Evolutionary conservation across 176 grass and related monocot species (phyloP).

Genomic region (Carex scoparia): DNA sequence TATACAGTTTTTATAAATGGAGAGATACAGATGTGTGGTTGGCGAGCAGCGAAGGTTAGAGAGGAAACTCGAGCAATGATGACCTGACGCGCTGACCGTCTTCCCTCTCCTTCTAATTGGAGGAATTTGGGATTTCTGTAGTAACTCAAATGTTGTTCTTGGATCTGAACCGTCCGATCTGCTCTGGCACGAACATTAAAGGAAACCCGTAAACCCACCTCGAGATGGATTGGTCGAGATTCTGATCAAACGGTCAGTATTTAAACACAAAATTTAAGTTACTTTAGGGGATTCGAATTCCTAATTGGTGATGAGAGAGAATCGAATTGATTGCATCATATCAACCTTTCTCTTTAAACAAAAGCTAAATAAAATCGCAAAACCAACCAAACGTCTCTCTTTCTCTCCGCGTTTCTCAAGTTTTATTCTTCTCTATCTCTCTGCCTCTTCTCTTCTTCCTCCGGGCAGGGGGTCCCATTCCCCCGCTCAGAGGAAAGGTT

Average conservation of each 20-base stretch:
- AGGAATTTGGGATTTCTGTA: no score
- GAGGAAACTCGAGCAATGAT: slow-evolving; percentile 1
- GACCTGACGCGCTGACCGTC: not conserved
- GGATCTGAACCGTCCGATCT: no score
- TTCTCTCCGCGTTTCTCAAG: not conserved
- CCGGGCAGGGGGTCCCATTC: slow-evolving; percentile 22
- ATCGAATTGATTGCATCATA: not conserved
- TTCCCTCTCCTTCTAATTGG: not conserved
- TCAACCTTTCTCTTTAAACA: slow-evolving; percentile 12
- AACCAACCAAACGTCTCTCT: slow-evolving; percentile 9
- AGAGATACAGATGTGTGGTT: not conserved
- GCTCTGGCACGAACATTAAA: no score
- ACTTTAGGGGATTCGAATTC: no score
- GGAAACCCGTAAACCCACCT: no score
- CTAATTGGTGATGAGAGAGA: not conserved
- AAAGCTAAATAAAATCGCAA: not conserved
- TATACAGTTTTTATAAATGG: not conserved
- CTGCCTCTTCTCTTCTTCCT: not conserved
- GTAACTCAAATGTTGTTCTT: no score
- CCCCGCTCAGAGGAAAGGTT: not conserved
- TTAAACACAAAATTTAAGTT: no score
- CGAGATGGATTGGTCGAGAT: no score
- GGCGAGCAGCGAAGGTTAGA: not conserved
- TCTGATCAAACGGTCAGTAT: no score
- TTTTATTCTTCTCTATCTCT: not conserved